These are phyloP conservation scores for Senecio squalidus DNA, from an alignment of 140 eudicot species.

Conservation along the genomic window DNA sequence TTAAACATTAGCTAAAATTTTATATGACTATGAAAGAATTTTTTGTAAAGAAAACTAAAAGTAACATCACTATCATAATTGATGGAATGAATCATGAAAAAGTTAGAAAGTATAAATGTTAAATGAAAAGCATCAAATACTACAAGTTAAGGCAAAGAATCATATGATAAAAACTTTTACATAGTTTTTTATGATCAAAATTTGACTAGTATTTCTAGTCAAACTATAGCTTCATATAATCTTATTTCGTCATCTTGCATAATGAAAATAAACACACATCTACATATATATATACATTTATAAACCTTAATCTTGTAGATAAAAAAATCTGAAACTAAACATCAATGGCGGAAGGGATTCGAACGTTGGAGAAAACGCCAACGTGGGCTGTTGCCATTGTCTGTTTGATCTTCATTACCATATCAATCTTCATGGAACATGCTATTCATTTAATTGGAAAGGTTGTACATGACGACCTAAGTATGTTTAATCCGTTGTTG, in stretches of 20 bases:
- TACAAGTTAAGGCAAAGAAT: slow-evolving; percentile 28
- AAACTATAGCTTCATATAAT: slow-evolving; percentile 3
- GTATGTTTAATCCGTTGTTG: not conserved
- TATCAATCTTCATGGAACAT: slow-evolving; percentile 47
- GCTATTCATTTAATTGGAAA: slow-evolving; percentile 39
- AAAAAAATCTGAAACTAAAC: too few species aligned
- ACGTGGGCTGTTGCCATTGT: slow-evolving; percentile 75
- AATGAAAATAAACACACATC: slow-evolving; percentile 10
- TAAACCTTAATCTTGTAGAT: not conserved
- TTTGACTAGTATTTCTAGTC: slow-evolving; percentile 7
- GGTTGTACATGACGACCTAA: slow-evolving; percentile 12
- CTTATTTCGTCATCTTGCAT: slow-evolving; percentile 2
- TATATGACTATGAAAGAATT: too few species aligned
- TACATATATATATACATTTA: not conserved
- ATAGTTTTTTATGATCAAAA: slow-evolving; percentile 6
- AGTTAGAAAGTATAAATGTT: not conserved
- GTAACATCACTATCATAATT: not conserved
- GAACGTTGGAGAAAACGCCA: slow-evolving; percentile 54
- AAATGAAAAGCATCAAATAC: slow-evolving; percentile 20
- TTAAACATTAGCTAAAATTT: too few species aligned
- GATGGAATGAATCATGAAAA: not conserved
- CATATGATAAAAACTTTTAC: not conserved
- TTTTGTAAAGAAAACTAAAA: too few species aligned
- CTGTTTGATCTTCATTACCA: slow-evolving; percentile 42
- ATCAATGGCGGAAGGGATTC: slow-evolving; percentile 38